Base-by-base conservation (phyloP, 768 basidiomycete genomes). In the Paxillus involutus region DNA sequence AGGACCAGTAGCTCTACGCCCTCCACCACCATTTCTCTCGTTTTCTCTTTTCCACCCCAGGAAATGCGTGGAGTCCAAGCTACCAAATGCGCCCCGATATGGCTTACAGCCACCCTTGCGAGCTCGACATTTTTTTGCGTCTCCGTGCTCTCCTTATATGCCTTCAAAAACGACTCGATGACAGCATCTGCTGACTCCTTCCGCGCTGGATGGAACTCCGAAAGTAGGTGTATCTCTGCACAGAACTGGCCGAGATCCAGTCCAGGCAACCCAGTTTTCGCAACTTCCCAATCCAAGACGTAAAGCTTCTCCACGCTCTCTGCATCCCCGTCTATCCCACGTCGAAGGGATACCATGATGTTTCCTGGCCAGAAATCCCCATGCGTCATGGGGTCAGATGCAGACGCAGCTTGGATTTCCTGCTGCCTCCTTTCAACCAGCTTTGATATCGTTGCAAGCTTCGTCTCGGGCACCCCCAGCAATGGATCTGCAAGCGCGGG, bases 301-400 rank as follows among this genome's bases (percentile, higher is more conserved):
- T 71, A 76, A 10, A 84, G 58, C 11, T 67, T 73, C 61, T 73
- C 69, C 37, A 84, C 59, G 10, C 55, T 57, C 13, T 56, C 64
- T 49, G 55, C 45, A 2, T 26, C 50, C 12, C 71, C 72, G 7
- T 64, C 63, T 12, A 40, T n/a, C 1, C 68, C 62, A 6, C 61
- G 62, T 45, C 67, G 67, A 11, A 76, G 62, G 11, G 59, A 65
- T n/a, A 86, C 59, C 56, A 86, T 71, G 44, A 88, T 58, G 60
- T 89, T 88, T 0, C 86, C 87, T 2, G 87, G 80, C 86, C 87
- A 89, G 59, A 88, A 84, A 64, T 89, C 88, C 0, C 88, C 87
- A 11, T 70, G 69, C 19, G 68, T 71, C 53, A 71, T 44, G 11
- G 69, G 61, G 44, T 74, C 73, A 35, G 62, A 52, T 29, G 64